Evolutionary conservation across 106 monocot genomes (phyloP).

Genomic region (Dioscorea zingiberensis): DNA sequence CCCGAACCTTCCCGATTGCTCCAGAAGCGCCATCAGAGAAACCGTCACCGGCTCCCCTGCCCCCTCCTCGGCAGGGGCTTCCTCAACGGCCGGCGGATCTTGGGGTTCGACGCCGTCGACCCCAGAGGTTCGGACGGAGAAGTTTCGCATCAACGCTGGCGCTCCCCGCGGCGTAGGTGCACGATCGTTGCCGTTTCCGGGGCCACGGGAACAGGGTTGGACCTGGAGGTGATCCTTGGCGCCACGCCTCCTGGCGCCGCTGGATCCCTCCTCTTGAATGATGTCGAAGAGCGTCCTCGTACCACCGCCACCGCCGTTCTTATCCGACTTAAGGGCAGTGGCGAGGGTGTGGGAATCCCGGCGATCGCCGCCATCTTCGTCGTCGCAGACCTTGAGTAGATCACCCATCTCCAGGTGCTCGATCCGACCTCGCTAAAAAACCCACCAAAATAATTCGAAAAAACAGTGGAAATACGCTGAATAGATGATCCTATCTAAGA

Average conservation of each 20-base stretch:
- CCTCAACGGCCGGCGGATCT: background rate
- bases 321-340: too few species aligned
- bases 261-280: background rate
- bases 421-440: background rate
- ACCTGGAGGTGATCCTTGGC: conserved; percentile 7
- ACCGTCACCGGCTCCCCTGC: conserved; percentile 2
- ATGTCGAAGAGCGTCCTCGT: background rate
- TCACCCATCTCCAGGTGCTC: background rate
- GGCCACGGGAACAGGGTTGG: conserved; percentile 1
- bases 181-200: background rate
- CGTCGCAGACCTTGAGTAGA: background rate
- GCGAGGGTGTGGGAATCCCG: too few species aligned
- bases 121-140: conserved; percentile 3
- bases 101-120: background rate
- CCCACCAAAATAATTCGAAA: background rate
- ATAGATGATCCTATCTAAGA: background rate
- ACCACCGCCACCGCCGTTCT: background rate
- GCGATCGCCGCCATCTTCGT: background rate
- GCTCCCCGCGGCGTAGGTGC: background rate
- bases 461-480: background rate
- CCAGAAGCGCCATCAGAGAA: conserved; percentile 23
- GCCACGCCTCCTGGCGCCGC: background rate
- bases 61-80: background rate
- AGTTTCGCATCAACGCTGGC: background rate
- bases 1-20: conserved; percentile 2